Percentiles rank a stretch among this genome's conserved stretches.
Evolutionary conservation across 2,329 filamentous ascomycete species (phyloP).

Genomic region (Claviceps capensis): DNA sequence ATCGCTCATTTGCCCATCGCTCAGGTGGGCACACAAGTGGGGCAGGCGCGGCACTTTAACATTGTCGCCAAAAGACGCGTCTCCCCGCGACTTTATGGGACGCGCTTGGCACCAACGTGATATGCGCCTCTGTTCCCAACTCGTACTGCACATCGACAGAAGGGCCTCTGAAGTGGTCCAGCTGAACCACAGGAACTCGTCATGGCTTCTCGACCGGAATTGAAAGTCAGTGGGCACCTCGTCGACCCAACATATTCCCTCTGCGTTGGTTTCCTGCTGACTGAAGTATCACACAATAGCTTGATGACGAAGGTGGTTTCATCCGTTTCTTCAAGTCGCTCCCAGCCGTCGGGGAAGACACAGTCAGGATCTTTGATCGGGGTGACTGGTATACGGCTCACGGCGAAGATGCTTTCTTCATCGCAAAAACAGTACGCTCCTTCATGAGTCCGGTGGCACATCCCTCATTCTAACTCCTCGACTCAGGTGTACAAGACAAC

Average conservation of each 20-base stretch:
- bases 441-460: neutral
- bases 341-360: slow-evolving; percentile 54
- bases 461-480: neutral
- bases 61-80: slow-evolving; percentile 10
- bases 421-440: slow-evolving; percentile 55
- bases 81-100: slow-evolving; percentile 4
- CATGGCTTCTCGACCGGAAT: slow-evolving; percentile 60
- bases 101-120: slow-evolving; percentile 2
- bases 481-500: slow-evolving; percentile 87
- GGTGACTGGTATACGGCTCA: slow-evolving; percentile 95
- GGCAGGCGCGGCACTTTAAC: slow-evolving; percentile 9
- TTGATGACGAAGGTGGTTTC: slow-evolving; percentile 94
- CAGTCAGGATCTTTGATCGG: slow-evolving; percentile 83
- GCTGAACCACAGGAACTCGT: slow-evolving; percentile 11
- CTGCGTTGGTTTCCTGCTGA: neutral
- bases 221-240: slow-evolving; percentile 39
- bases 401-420: slow-evolving; percentile 70
- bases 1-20: neutral
- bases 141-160: neutral
- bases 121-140: neutral
- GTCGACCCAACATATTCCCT: neutral
- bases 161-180: neutral
- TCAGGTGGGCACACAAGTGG: neutral
- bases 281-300: slow-evolving; percentile 30
- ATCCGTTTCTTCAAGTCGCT: slow-evolving; percentile 93